Conservation (phyloP, 2,329 filamentous ascomycete species). For the Ampelomyces quisqualis region DNA sequence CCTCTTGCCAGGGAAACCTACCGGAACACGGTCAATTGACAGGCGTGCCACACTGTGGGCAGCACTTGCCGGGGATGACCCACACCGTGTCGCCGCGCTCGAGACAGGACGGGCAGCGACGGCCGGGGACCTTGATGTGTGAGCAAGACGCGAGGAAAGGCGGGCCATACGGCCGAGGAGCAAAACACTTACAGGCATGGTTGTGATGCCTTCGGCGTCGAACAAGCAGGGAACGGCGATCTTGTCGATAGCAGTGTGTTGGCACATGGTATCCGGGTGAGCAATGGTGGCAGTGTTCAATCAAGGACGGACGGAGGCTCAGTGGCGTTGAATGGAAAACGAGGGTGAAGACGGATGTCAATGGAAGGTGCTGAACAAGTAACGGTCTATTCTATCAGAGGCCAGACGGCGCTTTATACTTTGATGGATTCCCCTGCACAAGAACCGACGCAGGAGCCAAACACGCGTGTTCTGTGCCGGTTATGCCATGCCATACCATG, state of each 20-base stretch:
- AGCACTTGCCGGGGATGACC: slow-evolving; percentile 46
- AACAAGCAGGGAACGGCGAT: slow-evolving; percentile 31
- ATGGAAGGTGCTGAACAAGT: slow-evolving; percentile 2
- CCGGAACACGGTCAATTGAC: slow-evolving; percentile 32
- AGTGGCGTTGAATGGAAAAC: background rate
- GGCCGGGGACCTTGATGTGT: slow-evolving; percentile 40
- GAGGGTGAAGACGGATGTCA: background rate
- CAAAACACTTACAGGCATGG: slow-evolving; percentile 35
- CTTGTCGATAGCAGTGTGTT: slow-evolving; percentile 26
- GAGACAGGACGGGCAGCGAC: slow-evolving; percentile 44
- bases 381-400: slow-evolving; percentile 1
- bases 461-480: background rate
- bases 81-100: slow-evolving; percentile 45
- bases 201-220: slow-evolving; percentile 34
- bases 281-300: too few relatives aligned
- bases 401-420: slow-evolving; percentile 15
- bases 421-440: background rate
- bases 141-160: background rate
- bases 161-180: slow-evolving; percentile 2
- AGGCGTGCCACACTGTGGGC: slow-evolving; percentile 43
- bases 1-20: too few relatives aligned
- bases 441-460: background rate
- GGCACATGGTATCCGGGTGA: slow-evolving; percentile 38
- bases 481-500: slow-evolving; percentile 11
- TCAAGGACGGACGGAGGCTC: too few relatives aligned